Percentiles rank a stretch among this genome's conserved stretches.
phyloP scores from a whole-genome alignment of 73 alveolate genomes.

The Paramecium sonneborni region DNA sequence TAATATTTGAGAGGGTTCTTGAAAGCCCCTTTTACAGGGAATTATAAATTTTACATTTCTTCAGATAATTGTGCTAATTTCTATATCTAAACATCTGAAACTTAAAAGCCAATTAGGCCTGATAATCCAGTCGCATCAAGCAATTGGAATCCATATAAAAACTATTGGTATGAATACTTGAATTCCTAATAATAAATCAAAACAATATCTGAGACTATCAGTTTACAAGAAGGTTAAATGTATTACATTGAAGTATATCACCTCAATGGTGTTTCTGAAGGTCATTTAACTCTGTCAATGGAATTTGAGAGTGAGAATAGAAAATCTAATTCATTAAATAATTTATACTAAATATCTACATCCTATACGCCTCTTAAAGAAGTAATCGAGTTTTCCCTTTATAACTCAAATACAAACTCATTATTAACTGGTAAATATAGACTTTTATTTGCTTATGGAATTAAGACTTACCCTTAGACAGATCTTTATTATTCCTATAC shows the following conservation, averaged over 20 bases:
- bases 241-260: neutral
- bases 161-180: constrained; percentile 42
- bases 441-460: neutral
- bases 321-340: neutral
- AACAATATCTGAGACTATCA: neutral
- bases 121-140: neutral
- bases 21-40: constrained; percentile 30
- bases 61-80: constrained; percentile 45
- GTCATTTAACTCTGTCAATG: neutral
- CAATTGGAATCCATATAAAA: neutral
- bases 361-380: constrained; percentile 2
- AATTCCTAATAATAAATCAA: neutral
- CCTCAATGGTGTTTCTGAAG: neutral
- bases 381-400: neutral
- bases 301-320: constrained; percentile 9
- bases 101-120: neutral
- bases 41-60: constrained; percentile 26
- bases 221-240: neutral
- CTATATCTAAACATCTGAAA: neutral
- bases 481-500: neutral
- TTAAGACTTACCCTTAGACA: neutral
- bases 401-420: constrained; percentile 5
- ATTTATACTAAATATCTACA: neutral
- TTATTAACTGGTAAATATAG: neutral
- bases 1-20: constrained; percentile 42